Evolutionary conservation across 208 protist species (phyloP), one percentile per base, ranked within the genome.

Genomic region (Kentomonas sorsogonicus): DNA sequence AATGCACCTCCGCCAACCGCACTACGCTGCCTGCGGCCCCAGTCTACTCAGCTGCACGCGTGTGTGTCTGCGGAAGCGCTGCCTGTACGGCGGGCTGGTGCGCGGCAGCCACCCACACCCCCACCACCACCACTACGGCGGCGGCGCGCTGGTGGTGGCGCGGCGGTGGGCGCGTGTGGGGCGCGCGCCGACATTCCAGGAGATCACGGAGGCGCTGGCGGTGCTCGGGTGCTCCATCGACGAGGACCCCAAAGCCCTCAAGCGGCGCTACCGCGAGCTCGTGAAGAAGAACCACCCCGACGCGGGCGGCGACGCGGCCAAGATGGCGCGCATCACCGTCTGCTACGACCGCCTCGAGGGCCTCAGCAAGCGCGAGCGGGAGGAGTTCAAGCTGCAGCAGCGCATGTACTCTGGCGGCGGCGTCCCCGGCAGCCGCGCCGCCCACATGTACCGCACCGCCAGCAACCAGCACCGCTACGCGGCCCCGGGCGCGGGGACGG

Each of bases 291-390:
- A 93, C 64, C 86, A 93, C 66, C 86, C 86, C 2, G 86, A 93
- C 56, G 78, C 79, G 7, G 86, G 86, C 29, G 86, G 86, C 25
- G 77, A 88, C 25, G 86, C 57, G 25, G 69, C 64, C 29, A 53
- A 61, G 23, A 93, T 93, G 86, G 55, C 77, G 30, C 47, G 60
- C n/a, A 86, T 93, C 40, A 91, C 83, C 16, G 80, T 91, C n/a
- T 73, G 80, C 6, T 91, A 93, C 65, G 69, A 93, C 0, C 60
- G 74, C 9, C 62, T 93, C 20, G 63, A 46, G 22, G 40, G 51
- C 13, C 69, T 93, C 33, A 78, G 70, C 7, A 69, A 67, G 10
- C 34, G 69, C 23, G 86, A 93, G 63, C 66, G 53, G 63, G 81
- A 89, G 46, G 75, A 82, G 63, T 93, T 74, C 57, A 69, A 67